Conservation (phyloP, 164 flowering plant species). For the Dillenia suffruticosa region DNA sequence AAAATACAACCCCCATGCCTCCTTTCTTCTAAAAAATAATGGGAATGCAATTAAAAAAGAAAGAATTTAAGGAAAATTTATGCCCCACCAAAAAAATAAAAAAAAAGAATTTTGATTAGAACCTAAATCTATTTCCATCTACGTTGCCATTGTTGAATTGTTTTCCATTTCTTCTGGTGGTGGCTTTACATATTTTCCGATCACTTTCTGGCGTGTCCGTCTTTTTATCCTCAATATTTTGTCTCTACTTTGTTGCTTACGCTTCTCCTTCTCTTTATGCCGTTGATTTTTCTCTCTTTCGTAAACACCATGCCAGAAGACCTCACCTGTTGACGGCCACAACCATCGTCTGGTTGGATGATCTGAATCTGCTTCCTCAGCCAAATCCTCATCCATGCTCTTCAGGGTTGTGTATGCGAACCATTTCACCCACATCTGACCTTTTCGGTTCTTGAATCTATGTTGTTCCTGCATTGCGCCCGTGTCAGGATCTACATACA, state of each 20-base stretch:
- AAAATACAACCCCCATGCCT: slow-evolving; percentile 15
- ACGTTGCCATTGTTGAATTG: slow-evolving; percentile 24
- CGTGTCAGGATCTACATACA: slow-evolving; percentile 64
- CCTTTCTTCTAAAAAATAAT: slow-evolving; percentile 19
- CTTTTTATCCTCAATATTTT: slow-evolving; percentile 54
- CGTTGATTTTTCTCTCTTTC: slow-evolving; percentile 69
- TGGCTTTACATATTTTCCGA: slow-evolving; percentile 92
- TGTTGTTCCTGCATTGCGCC: slow-evolving; percentile 91
- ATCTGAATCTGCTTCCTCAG: slow-evolving; percentile 78
- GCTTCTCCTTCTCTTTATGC: slow-evolving; percentile 54
- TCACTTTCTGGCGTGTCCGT: slow-evolving; percentile 51
- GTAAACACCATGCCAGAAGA: slow-evolving; percentile 78
- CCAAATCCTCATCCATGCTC: slow-evolving; percentile 95
- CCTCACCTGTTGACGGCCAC: slow-evolving; percentile 96
- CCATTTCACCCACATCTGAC: slow-evolving; percentile 92
- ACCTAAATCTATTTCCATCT: slow-evolving; percentile 7
- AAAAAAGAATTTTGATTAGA: slow-evolving; percentile 28
- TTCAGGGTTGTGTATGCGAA: slow-evolving; percentile 70
- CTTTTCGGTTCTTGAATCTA: slow-evolving; percentile 53
- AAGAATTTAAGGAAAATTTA: slow-evolving; percentile 8
- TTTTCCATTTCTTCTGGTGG: slow-evolving; percentile 40
- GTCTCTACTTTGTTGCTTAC: slow-evolving; percentile 62
- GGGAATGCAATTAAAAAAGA: neutral
- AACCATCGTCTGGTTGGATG: slow-evolving; percentile 52
- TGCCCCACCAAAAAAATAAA: slow-evolving; percentile 1